Evolutionary conservation across 768 basidiomycete genomes (phyloP).

Genomic region (Dioszegia aurantiaca): DNA sequence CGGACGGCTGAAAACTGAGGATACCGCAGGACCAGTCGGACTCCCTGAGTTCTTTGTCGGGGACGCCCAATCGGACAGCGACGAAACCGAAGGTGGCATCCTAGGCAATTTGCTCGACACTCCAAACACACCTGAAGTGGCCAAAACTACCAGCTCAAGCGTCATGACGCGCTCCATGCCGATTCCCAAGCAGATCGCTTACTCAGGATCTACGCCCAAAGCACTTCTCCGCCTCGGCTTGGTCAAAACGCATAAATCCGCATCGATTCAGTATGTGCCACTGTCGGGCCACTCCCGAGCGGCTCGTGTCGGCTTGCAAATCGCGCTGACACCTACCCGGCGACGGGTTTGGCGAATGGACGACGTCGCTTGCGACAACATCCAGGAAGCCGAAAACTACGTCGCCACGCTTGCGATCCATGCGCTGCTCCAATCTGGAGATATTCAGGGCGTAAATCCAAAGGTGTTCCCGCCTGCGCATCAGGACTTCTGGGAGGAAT

Average conservation of each 20-base stretch:
- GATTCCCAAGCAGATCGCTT: conserved; percentile 75
- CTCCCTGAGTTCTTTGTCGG: too few species aligned
- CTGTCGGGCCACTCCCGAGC: conserved; percentile 73
- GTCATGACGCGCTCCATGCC: conserved; percentile 64
- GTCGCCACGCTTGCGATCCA: conserved; percentile 82
- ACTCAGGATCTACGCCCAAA: conserved; percentile 70
- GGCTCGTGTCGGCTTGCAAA: conserved; percentile 66
- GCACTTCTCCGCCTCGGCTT: conserved; percentile 61
- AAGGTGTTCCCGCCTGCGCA: conserved; percentile 75
- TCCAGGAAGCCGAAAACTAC: conserved; percentile 82
- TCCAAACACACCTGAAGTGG: conserved; percentile 10
- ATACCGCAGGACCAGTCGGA: too few species aligned
- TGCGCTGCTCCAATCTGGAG: conserved; percentile 57
- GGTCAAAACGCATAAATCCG: conserved; percentile 57
- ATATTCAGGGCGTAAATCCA: conserved; percentile 59
- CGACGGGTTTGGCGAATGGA: conserved; percentile 74
- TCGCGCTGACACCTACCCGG: conserved; percentile 65
- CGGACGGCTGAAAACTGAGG: conserved; percentile 13
- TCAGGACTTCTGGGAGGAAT: conserved; percentile 87
- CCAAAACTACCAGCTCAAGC: conserved; percentile 55
- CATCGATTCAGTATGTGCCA: conserved; percentile 65
- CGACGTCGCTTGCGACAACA: conserved; percentile 73
- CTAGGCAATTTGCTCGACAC: conserved; percentile 73
- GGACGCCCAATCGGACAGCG: conserved; percentile 11
- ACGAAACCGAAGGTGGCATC: conserved; percentile 56